These are phyloP conservation scores for Combretum micranthum DNA, from an alignment of 345 rosid species.

Conservation along the genomic window DNA sequence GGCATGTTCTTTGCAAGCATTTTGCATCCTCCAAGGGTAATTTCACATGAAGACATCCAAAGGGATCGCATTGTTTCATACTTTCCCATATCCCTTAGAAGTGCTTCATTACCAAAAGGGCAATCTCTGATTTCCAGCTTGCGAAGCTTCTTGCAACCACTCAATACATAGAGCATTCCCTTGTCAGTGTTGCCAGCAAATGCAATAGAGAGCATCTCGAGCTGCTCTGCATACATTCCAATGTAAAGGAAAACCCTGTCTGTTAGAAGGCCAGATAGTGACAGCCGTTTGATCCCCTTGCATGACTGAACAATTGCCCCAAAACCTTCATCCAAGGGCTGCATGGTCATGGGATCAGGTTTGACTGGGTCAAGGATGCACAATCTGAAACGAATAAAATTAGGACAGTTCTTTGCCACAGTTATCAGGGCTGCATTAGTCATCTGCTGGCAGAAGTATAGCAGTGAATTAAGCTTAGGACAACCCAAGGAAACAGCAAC, in stretches of 20 bases:
- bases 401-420: constrained; percentile 74
- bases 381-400: constrained; percentile 76
- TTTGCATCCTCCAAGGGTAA: constrained; percentile 89
- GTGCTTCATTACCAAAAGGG: constrained; percentile 85
- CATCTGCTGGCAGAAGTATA: constrained; percentile 96
- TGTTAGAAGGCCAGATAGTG: constrained; percentile 70
- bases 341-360: constrained; percentile 62
- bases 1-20: constrained; percentile 63
- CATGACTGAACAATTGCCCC: constrained; percentile 85
- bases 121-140: constrained; percentile 87
- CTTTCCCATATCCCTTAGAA: constrained; percentile 72
- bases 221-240: constrained; percentile 72
- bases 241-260: constrained; percentile 82
- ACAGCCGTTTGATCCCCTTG: constrained; percentile 63
- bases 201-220: constrained; percentile 94
- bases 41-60: constrained; percentile 99
- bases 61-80: constrained; percentile 99
- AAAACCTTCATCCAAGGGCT: constrained; percentile 89
- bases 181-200: constrained; percentile 85
- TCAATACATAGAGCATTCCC: constrained; percentile 78
- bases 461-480: constrained; percentile 67
- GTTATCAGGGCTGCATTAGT: constrained; percentile 85
- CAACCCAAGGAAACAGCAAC: constrained; percentile 85
- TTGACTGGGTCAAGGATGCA: constrained; percentile 68
- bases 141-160: constrained; percentile 82